These are phyloP conservation scores for Phialophora verrucosa DNA, from an alignment of 2,329 filamentous ascomycete species.

Conservation along the genomic window DNA sequence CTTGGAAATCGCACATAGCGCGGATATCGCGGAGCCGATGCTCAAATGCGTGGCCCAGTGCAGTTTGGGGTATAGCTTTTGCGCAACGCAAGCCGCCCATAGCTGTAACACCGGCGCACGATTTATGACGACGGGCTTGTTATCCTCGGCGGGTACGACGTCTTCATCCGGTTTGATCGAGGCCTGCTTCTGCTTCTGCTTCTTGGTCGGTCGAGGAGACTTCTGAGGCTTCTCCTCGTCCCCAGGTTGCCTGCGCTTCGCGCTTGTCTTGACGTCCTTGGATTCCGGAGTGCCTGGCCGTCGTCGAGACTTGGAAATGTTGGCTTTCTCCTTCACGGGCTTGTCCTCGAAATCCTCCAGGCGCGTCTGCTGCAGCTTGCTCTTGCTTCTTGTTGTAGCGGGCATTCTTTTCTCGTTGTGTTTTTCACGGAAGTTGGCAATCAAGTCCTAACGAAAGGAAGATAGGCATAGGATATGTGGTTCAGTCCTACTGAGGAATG, in stretches of 20 bases:
- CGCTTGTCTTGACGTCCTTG: conserved; percentile 1
- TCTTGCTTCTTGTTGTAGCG: conserved; percentile 27
- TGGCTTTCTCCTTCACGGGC: not conserved
- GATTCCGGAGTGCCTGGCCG: not conserved
- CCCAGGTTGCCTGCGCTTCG: conserved; percentile 2
- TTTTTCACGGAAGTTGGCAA: not conserved
- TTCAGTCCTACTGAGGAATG: not conserved
- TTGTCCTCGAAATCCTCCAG: conserved; percentile 25
- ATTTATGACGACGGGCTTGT: conserved; percentile 35
- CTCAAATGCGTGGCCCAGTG: conserved; percentile 30
- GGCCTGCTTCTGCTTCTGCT: conserved; percentile 13
- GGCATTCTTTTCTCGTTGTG: conserved; percentile 11
- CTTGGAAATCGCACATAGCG: conserved; percentile 36
- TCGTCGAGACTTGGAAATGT: conserved; percentile 8
- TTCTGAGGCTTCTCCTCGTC: not conserved
- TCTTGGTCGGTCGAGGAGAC: conserved; percentile 6
- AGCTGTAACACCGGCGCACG: conserved; percentile 36
- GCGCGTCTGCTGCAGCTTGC: conserved; percentile 19
- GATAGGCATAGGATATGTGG: not conserved
- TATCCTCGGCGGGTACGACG: not conserved
- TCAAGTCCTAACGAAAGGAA: not conserved
- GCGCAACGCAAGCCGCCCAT: conserved; percentile 34
- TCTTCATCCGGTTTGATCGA: conserved; percentile 21
- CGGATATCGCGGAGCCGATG: conserved; percentile 32
- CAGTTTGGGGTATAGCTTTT: conserved; percentile 29